Percentiles rank a stretch among this genome's conserved stretches.
These are phyloP conservation scores for Alternaria sp. DNA, from an alignment of 2,329 filamentous ascomycete species.

Conservation along the genomic window DNA sequence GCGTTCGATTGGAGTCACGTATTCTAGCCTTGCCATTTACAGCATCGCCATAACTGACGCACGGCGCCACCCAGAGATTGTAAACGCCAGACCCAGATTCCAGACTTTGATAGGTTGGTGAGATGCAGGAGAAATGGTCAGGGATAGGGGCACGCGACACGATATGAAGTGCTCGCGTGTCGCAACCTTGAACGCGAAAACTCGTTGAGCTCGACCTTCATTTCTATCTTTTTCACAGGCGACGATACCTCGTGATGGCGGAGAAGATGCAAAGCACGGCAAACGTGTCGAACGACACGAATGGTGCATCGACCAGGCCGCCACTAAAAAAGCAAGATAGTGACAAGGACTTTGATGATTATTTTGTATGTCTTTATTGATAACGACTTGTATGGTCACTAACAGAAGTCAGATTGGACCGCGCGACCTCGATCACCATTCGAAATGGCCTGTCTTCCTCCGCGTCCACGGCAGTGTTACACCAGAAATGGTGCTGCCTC, in stretches of 20 bases:
- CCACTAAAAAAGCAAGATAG: slow-evolving; percentile 33
- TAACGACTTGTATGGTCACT: background rate
- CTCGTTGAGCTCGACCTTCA: background rate
- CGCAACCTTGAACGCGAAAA: background rate
- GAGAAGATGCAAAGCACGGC: slow-evolving; percentile 27
- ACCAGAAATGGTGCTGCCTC: slow-evolving; percentile 76
- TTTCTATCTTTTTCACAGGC: background rate
- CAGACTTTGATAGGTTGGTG: background rate
- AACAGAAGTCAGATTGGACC: slow-evolving; percentile 61
- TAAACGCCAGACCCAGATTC: background rate
- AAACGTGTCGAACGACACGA: slow-evolving; percentile 22
- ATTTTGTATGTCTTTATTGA: slow-evolving; percentile 48
- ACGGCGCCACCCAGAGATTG: background rate
- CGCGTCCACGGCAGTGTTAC: slow-evolving; percentile 78
- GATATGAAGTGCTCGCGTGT: background rate
- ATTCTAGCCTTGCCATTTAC: background rate
- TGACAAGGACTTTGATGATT: slow-evolving; percentile 46
- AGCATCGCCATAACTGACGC: background rate
- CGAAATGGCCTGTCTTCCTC: slow-evolving; percentile 78
- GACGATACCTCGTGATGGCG: slow-evolving; percentile 14
- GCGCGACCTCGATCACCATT: slow-evolving; percentile 74
- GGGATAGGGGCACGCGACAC: slow-evolving; percentile 5
- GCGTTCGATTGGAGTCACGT: background rate
- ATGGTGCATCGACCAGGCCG: slow-evolving; percentile 10
- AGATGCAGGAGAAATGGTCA: background rate